Conservation (phyloP, 768 basidiomycete species). For the Suillus lakei region DNA sequence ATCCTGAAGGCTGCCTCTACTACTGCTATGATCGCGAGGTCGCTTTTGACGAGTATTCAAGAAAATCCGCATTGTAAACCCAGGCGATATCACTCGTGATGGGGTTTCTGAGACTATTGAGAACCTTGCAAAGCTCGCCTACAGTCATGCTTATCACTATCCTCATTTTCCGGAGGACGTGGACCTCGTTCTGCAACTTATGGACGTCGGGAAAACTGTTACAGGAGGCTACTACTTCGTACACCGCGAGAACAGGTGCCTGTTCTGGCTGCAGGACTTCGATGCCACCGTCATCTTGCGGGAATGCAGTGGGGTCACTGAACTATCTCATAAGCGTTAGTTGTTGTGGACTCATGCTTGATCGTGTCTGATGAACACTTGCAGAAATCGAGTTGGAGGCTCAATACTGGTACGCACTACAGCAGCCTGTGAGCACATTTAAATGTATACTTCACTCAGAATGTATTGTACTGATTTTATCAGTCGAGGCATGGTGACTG, state of each 20-base stretch:
- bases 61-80: background rate
- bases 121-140: background rate
- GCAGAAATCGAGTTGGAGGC: conserved; percentile 22
- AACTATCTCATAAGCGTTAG: conserved; percentile 46
- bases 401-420: conserved; percentile 23
- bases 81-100: background rate
- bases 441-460: background rate
- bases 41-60: background rate
- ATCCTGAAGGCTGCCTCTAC: conserved; percentile 61
- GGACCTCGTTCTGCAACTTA: conserved; percentile 47
- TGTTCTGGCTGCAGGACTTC: conserved; percentile 54
- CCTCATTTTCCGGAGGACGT: conserved; percentile 20
- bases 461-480: background rate
- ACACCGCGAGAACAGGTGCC: conserved; percentile 41
- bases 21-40: conserved; percentile 50
- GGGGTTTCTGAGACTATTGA: conserved; percentile 1
- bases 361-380: background rate
- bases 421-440: background rate
- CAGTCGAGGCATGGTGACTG: background rate
- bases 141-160: background rate
- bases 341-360: background rate
- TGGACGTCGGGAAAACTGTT: conserved; percentile 17
- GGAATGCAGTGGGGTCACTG: conserved; percentile 43
- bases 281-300: conserved; percentile 35
- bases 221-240: conserved; percentile 48